Base-by-base conservation (phyloP, 352 stramenopile species). In the Phytophthora kernoviae region DNA sequence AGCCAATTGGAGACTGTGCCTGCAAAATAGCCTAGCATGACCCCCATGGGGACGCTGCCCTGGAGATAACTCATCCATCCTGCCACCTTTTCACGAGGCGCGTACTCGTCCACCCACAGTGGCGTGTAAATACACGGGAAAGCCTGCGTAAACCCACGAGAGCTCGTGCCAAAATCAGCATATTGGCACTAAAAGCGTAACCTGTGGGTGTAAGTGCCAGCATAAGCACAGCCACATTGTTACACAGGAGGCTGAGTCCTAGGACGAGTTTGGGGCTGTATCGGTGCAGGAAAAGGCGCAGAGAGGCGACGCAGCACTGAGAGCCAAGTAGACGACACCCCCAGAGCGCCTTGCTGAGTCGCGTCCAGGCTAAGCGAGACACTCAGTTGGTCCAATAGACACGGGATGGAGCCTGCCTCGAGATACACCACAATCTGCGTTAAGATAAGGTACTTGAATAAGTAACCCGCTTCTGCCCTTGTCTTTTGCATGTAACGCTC, bases 361-460 rank as follows among this genome's bases (percentile, higher is more conserved):
- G 81, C 81, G 44, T 80, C 81, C 64, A 94, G 71, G 22, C 65
- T 36, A 41, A 94, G 80, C 22, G 84, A 81, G 18, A 90, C 75
- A 32, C 81, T 91, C 24, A 94, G 73, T 58, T 90, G 79, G 58
- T 93, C 83, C 50, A 94, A 65, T 24, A 94, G 61, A 58, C 81
- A 93, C 53, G 85, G 85, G 58, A 94, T 92, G 27, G 85, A 78
- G 51, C 85, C 85, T 11, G 85, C 84, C 54, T 94, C 85, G 39
- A 93, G 74, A 56, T 94, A 94, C 45, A 94, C 70, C 22, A 90
- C 72, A 34, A 94, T 82, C 62, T 94, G 86, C 45, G 86, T 89
- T 36, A 94, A 44, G 53, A 94, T 91, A 6, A 94, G 63, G 65
- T 92, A 94, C 72, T 94, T 93, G 73, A 94, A 94, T 45, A 93